Evolutionary conservation across 2,329 filamentous ascomycete genomes (phyloP).

Genomic region (Diplodia scrobiculata): DNA sequence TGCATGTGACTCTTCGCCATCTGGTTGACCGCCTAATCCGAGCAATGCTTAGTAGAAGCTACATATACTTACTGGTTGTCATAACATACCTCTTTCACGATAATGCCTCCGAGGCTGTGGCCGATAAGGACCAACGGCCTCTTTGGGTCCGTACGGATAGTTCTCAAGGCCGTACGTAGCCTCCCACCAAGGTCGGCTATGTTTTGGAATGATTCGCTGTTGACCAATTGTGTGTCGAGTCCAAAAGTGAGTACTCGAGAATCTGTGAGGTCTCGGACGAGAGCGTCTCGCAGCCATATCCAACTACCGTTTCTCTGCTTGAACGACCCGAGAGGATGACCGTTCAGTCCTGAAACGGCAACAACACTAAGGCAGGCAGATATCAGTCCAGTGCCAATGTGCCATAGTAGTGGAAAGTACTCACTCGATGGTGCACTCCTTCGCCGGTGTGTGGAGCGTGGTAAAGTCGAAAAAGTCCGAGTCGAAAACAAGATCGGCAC

Average conservation of each 20-base stretch:
- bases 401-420: not conserved
- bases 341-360: not conserved
- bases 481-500: not conserved
- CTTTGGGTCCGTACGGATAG: not conserved
- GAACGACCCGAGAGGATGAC: not conserved
- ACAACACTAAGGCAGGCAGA: not conserved
- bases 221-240: not conserved
- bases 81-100: not conserved
- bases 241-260: not conserved
- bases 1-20: not conserved
- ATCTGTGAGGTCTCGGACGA: not conserved
- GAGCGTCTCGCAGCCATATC: conserved; percentile 1
- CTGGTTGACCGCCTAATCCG: not conserved
- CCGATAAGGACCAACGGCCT: not conserved
- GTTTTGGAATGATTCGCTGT: not conserved
- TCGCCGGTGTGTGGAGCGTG: not conserved
- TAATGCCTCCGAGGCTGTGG: not conserved
- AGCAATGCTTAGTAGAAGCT: not conserved
- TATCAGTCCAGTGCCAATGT: not conserved
- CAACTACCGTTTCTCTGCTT: not conserved
- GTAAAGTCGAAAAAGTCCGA: not conserved
- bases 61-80: not conserved
- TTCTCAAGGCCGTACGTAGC: not conserved
- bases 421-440: not conserved
- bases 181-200: not conserved